Evolutionary conservation across 257 asterid genomes (phyloP), one percentile per base, ranked within the genome.

Genomic region (Petunia axillaris): DNA sequence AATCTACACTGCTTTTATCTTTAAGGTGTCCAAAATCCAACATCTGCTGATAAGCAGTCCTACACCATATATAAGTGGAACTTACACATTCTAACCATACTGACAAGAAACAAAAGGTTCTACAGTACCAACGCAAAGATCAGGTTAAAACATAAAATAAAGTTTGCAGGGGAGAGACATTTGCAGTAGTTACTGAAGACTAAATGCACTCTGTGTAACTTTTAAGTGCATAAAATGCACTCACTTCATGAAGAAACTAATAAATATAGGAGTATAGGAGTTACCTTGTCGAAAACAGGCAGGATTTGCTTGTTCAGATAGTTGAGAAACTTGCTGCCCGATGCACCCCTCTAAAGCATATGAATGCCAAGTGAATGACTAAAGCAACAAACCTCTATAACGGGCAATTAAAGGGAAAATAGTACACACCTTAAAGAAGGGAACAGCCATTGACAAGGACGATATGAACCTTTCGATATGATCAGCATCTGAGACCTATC

Each of bases 281-380:
- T 84, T 90, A 93, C 99, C 98, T 95, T 92, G 87, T 95, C 99
- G 87, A 93, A 93, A 75, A 85, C 93, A 63, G 98, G 98, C 83
- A 93, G 59, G 48, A 95, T 92, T 84, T 95, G 96, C 89, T 92
- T 91, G 75, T 81, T 90, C 89, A 93, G 81, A 86, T 93, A 95
- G 82, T 79, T 92, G 87, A 93, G 84, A 87, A 93, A 95, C 87
- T 92, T 95, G 85, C 91, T 85, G 87, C 98, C 89, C 62, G 98
- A 91, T 62, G 98, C 97, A 65, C 98, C 98, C 86, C 94, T 91
- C 99, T 95, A 86, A 41, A 83, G 78, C 57, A 89, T n/a, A 82
- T 4, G 83, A 55, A 74, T 52, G 58, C n/a, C 59, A 67, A 40
- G 62, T 59, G 43, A 77, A 44, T 60, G 59, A 59, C 54, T 77